Evolutionary conservation across 1,139 yeast genomes (phyloP), one percentile per base, ranked within the genome.

Genomic region (Saccharomyces hybrid): DNA sequence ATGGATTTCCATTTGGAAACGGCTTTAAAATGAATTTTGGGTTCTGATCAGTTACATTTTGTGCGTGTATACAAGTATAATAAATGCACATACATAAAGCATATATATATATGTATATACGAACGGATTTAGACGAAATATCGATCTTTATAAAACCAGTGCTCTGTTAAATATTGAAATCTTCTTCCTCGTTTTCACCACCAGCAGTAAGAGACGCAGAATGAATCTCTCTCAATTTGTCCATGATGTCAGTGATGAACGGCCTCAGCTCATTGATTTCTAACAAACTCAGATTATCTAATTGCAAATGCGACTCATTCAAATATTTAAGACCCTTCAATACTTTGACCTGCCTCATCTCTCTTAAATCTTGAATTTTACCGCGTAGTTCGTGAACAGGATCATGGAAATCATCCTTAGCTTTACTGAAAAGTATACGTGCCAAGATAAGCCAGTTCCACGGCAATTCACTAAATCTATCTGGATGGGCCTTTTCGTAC

Each of bases 231-330:
- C 85, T 74, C 59, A 93, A 71, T 62, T 84, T 84, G 58, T 85
- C 84, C 98, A 93, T 93, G 2, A 88, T 87, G 9, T 76, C 74
- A 16, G 84, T 76, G 41, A 90, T 83, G 65, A 90, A 87, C 2
- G 96, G 95, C 58, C 98, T 72, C 51, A 91, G 74, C 66, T 90
- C 97, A 68, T 90, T 90, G 59, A 93, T 83, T 68, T 93, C 99
- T 76, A 90, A 68, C 46, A 84, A 69, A 2, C 96, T 87, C 53
- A 93, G 71, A 38, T 95, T 91, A 63, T 90, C 93, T 71, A 93
- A 76, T 61, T 85, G 90, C 56, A 93, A 76, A 70, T 90, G 88
- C 25, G 88, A 81, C 61, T 88, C 96, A 71, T 93, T 91, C 59
- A 93, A 74, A 61, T 84, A 85, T 49, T 76, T 72, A 51, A 93